phyloP scores from a whole-genome alignment of 148 eudicot genomes.

The Rhododendron griersonianum region DNA sequence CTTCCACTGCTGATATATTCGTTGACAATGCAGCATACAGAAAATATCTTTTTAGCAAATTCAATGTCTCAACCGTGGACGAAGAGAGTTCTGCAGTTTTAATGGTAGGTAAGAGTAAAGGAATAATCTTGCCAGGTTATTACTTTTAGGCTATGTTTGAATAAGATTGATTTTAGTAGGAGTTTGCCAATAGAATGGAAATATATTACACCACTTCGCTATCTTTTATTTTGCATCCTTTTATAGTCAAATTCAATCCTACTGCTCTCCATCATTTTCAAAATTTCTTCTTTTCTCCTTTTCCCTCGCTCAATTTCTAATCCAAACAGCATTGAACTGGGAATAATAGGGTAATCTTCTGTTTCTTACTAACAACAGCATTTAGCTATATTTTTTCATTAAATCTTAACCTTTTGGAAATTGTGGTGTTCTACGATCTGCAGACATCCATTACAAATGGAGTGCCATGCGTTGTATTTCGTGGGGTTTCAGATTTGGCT shows the following conservation, averaged over 20 bases:
- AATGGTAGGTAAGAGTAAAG: conserved; percentile 14
- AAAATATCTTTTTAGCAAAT: conserved; percentile 33
- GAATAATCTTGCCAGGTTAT: no score
- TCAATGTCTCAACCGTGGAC: conserved; percentile 48
- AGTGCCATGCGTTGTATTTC: conserved; percentile 50
- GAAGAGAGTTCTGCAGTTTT: conserved; percentile 63
- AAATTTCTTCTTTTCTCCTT: background rate
- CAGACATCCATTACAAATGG: conserved; percentile 45
- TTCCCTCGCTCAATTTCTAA: background rate
- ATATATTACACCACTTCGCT: background rate
- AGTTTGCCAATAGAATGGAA: background rate
- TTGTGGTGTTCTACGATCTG: background rate
- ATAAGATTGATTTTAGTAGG: background rate
- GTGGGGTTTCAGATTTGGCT: conserved; percentile 55
- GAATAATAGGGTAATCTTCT: no score
- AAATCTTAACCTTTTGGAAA: background rate
- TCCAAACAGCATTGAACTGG: background rate
- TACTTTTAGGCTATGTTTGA: background rate
- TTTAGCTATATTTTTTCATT: background rate
- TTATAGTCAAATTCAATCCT: background rate
- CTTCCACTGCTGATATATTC: conserved; percentile 45
- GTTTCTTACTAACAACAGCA: background rate
- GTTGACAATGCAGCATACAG: conserved; percentile 48
- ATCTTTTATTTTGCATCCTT: background rate
- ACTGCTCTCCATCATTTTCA: background rate